A percentile compares a stretch with the other conserved stretches of the same genome.
These are phyloP conservation scores for Sechiopsis laciniata DNA, from an alignment of 306 rosid species.

Conservation along the genomic window DNA sequence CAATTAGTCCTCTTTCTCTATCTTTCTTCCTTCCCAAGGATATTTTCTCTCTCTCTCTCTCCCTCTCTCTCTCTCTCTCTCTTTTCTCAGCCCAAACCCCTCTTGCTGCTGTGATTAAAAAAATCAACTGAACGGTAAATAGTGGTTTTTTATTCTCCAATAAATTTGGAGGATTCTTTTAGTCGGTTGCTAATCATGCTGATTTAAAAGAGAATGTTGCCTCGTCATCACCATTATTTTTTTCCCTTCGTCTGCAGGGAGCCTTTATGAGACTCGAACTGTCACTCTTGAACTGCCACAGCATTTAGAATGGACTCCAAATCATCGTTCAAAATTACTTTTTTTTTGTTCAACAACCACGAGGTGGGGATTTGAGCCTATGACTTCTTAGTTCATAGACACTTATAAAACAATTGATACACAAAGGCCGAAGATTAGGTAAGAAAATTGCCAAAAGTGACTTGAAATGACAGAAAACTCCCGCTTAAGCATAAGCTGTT, in stretches of 20 bases:
- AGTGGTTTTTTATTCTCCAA: constrained; percentile 63
- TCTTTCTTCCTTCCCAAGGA: not conserved
- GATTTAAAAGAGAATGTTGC: constrained; percentile 27
- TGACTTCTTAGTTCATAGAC: too few relatives aligned
- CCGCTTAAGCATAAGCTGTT: constrained; percentile 20
- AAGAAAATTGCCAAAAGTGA: not conserved
- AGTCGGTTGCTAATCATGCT: constrained; percentile 34
- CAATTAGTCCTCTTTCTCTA: constrained; percentile 9
- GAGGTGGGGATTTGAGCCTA: too few relatives aligned
- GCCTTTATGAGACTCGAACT: not conserved
- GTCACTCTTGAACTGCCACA: constrained; percentile 25
- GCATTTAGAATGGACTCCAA: not conserved
- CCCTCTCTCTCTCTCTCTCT: not conserved
- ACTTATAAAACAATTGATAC: not conserved
- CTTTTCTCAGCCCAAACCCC: constrained; percentile 19
- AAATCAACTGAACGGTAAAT: constrained; percentile 36
- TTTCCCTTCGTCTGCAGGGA: constrained; percentile 17
- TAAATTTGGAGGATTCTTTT: constrained; percentile 56
- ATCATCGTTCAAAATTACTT: constrained; percentile 1
- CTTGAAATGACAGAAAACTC: constrained; percentile 9
- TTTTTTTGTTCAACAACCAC: too few relatives aligned
- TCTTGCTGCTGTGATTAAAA: constrained; percentile 26
- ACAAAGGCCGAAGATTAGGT: not conserved
- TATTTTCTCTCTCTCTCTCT: not conserved
- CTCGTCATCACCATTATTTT: constrained; percentile 10